phyloP scores from a whole-genome alignment of 768 basidiomycete species.

The Saitozyma sp. region DNA sequence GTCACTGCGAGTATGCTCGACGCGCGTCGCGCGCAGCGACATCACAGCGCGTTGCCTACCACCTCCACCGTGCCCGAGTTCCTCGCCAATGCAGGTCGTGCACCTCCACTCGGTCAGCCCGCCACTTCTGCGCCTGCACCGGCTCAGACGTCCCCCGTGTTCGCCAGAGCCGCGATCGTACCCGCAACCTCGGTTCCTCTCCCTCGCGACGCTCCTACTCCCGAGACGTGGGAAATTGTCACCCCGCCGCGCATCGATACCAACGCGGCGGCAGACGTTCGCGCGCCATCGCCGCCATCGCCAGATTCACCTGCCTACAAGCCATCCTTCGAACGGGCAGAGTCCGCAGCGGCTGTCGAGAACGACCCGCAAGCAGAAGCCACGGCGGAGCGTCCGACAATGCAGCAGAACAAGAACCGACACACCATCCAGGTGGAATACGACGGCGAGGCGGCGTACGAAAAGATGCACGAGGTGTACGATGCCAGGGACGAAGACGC shows the following conservation, averaged over 20 bases:
- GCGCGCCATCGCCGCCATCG: slow-evolving; percentile 2
- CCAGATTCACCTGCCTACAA: neutral
- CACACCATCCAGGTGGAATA: slow-evolving; percentile 99
- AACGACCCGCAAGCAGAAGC: slow-evolving; percentile 20
- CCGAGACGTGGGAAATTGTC: neutral
- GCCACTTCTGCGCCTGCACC: slow-evolving; percentile 22
- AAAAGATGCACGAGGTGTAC: slow-evolving; percentile 27
- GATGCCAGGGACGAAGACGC: no score
- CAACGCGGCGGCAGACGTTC: slow-evolving; percentile 9
- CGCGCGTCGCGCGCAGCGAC: slow-evolving; percentile 25
- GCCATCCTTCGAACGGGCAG: neutral
- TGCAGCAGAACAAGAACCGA: slow-evolving; percentile 59
- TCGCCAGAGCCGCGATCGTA: slow-evolving; percentile 1
- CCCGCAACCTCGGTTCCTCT: neutral
- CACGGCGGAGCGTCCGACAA: slow-evolving; percentile 17
- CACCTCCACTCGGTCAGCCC: slow-evolving; percentile 6
- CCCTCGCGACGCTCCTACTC: no score
- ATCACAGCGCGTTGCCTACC: slow-evolving; percentile 45
- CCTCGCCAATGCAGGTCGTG: slow-evolving; percentile 40
- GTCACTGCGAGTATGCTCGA: slow-evolving; percentile 41
- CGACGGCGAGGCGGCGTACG: slow-evolving; percentile 59
- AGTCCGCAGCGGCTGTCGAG: slow-evolving; percentile 24
- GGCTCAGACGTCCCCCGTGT: slow-evolving; percentile 2
- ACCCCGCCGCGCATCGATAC: slow-evolving; percentile 1
- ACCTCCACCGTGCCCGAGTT: slow-evolving; percentile 39